These are phyloP conservation scores for Mrakia blollopis DNA, from an alignment of 768 basidiomycete species.

Conservation along the genomic window DNA sequence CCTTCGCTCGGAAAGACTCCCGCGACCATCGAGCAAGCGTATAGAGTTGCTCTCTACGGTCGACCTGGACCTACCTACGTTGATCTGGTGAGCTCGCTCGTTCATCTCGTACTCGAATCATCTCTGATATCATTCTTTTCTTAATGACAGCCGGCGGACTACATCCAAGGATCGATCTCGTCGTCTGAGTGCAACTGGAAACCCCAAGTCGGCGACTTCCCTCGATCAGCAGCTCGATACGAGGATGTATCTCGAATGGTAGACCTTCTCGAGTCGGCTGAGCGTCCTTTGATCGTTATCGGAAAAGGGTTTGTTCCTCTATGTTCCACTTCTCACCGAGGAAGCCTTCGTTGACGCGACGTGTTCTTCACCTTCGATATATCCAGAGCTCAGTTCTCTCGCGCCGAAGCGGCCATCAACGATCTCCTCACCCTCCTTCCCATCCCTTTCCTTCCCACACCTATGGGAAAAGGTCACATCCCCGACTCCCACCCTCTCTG, in stretches of 20 bases:
- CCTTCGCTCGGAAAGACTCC: constrained; percentile 32
- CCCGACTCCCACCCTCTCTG: constrained; percentile 35
- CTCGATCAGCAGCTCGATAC: constrained; percentile 14
- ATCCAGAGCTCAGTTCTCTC: constrained; percentile 34
- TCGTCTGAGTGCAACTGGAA: constrained; percentile 9
- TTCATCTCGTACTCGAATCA: not conserved
- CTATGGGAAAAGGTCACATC: constrained; percentile 36
- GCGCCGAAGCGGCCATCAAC: constrained; percentile 29
- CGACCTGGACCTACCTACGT: constrained; percentile 35
- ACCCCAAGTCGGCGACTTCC: not conserved
- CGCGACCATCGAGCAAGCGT: constrained; percentile 32
- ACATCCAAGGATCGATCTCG: constrained; percentile 30
- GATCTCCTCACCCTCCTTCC: constrained; percentile 30
- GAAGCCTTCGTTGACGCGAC: not conserved
- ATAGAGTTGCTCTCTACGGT: constrained; percentile 32
- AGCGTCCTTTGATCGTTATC: constrained; percentile 35
- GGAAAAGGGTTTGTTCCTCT: constrained; percentile 34
- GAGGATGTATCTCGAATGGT: constrained; percentile 26
- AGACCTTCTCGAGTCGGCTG: constrained; percentile 31
- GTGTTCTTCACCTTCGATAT: not conserved
- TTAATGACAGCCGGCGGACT: constrained; percentile 33
- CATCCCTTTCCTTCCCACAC: constrained; percentile 35
- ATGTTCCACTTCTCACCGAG: not conserved
- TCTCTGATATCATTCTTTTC: not conserved
- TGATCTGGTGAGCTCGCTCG: constrained; percentile 31